These are phyloP conservation scores for Skeletonema costatum DNA, from an alignment of 108 stramenopile genomes.

Conservation along the genomic window DNA sequence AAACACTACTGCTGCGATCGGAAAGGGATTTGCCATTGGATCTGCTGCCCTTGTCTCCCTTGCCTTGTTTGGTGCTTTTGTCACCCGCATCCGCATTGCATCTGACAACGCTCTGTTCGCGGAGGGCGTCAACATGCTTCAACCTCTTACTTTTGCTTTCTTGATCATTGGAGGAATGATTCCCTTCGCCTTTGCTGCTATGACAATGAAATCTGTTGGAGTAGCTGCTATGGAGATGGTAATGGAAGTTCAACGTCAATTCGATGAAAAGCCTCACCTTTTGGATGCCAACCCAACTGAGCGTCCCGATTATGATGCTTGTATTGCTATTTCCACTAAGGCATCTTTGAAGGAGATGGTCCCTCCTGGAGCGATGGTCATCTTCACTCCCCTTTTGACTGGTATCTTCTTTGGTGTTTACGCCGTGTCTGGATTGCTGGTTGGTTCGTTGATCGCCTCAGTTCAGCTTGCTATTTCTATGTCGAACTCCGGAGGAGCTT, in stretches of 20 bases:
- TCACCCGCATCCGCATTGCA: conserved; percentile 89
- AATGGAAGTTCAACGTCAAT: conserved; percentile 97
- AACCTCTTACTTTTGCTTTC: conserved; percentile 96
- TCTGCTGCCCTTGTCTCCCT: conserved; percentile 98
- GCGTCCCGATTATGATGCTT: conserved; percentile 93
- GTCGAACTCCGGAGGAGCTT: conserved; percentile 99
- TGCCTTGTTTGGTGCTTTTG: conserved; percentile 97
- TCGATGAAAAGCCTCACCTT: conserved; percentile 92
- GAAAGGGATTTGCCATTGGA: conserved; percentile 99
- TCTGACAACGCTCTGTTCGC: conserved; percentile 62
- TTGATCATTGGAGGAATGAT: conserved; percentile 98
- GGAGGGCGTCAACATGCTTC: conserved; percentile 90
- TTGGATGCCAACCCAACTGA: conserved; percentile 91
- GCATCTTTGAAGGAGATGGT: conserved; percentile 96
- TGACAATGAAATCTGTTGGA: conserved; percentile 99
- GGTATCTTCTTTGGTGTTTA: conserved; percentile 96
- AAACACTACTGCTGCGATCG: conserved; percentile 99
- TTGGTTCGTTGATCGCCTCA: conserved; percentile 89
- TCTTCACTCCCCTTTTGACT: conserved; percentile 95
- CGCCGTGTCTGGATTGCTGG: conserved; percentile 95
- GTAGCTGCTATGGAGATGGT: conserved; percentile 98
- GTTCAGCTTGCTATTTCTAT: conserved; percentile 97
- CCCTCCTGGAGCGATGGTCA: conserved; percentile 95
- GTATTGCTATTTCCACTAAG: conserved; percentile 96
- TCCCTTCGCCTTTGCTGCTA: conserved; percentile 97